Percentiles rank a stretch among this genome's conserved stretches.
Conservation (phyloP, 169 alveolate genomes). For the Ichthyophthirius multifiliis region DNA sequence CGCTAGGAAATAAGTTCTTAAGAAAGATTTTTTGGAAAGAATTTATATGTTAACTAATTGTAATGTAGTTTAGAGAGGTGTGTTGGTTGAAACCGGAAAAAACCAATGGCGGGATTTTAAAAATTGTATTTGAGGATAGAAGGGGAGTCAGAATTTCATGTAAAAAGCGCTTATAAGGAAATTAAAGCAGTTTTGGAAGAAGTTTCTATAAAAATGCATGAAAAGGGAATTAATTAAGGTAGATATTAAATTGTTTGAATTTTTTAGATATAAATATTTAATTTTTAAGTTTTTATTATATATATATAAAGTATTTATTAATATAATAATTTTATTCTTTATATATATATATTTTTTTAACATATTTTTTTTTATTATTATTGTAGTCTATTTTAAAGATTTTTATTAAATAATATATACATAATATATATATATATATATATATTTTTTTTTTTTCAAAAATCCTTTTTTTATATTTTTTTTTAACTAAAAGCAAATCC, state of each 20-base stretch:
- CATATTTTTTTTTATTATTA: too few relatives aligned
- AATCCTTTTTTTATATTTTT: too few relatives aligned
- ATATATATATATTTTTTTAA: too few relatives aligned
- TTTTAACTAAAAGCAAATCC: too few relatives aligned
- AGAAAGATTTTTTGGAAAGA: conserved; percentile 59
- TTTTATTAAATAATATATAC: too few relatives aligned
- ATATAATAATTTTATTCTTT: too few relatives aligned
- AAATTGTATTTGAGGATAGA: conserved; percentile 69
- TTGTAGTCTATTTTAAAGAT: too few relatives aligned
- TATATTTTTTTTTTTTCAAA: too few relatives aligned
- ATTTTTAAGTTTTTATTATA: too few relatives aligned
- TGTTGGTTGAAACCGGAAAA: conserved; percentile 63
- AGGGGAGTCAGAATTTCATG: conserved; percentile 72
- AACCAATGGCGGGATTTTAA: conserved; percentile 67
- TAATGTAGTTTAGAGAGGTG: conserved; percentile 66
- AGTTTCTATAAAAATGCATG: conserved; percentile 51
- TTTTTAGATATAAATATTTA: background rate
- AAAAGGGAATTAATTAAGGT: background rate
- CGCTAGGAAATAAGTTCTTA: conserved; percentile 60
- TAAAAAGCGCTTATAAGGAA: conserved; percentile 75
- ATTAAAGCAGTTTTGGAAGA: conserved; percentile 46
- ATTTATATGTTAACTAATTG: conserved; percentile 75
- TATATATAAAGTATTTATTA: too few relatives aligned
- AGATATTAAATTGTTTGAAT: background rate
- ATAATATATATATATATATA: too few relatives aligned